Base-by-base conservation (phyloP, 306 rosid genomes). In the Hylodesmum podocarpum region DNA sequence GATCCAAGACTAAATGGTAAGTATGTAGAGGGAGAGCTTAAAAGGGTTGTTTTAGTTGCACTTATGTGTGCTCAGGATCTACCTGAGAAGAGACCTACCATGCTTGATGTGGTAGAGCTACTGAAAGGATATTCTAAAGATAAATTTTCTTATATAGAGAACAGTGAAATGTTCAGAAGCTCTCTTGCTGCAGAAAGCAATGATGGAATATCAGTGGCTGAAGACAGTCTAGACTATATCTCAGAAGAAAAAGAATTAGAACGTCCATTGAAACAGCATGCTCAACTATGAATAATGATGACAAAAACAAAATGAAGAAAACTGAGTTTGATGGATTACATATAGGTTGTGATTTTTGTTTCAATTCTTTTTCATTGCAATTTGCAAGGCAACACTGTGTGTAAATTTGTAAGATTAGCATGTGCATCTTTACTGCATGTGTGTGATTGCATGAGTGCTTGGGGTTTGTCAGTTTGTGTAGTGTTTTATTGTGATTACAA, bases 21-120 rank as follows among this genome's bases (percentile, higher is more conserved):
- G 9, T 88, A 84, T 70, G 85, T 77, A 43, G 94, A 80, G 76
- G 92, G 78, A 58, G 97, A 92, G 80, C 88, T 92, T 64, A 92
- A 80, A 84, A 88, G 96, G 67, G 86, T 92, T 49, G 18, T 87
- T 62, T 76, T 84, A 46, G 91, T 87, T 19, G 92, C 89, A 29
- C 79, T 92, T 63, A 19, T 63, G 14, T 63, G 93, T 57, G 84
- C 93, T 58, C 87, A 89, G 21, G 78, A 28, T 70, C 87, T 51
- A 22, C 91, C 93, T 0, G 97, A 93, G 81, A 88, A 72, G 64
- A 84, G 98, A 79, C 96, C 92, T 1, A 85, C 89, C 25, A 87
- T 91, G 95, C 82, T 89, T 51, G 97, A 93, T 55, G 96, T 86
- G 81, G 85, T 93, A 11, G 92, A 92, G 79, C 83, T 93, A 6